Percentiles rank a stretch among this genome's conserved stretches.
These are phyloP conservation scores for Gonapodya prolifera DNA, from an alignment of 192 early-diverging fungal genomes.

Conservation along the genomic window DNA sequence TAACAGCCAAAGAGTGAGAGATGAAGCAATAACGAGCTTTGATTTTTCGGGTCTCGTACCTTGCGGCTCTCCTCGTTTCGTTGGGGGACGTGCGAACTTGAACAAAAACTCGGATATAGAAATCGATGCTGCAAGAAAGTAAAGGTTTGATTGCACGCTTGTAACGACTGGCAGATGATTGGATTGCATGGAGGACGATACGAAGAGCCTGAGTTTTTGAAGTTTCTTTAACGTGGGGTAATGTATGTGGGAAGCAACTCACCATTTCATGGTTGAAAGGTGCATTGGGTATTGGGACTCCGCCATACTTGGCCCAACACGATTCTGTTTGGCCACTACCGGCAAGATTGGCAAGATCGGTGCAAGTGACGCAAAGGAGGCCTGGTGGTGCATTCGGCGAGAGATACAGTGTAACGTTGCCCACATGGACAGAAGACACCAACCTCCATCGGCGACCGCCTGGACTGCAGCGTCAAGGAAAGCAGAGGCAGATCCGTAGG, in stretches of 20 bases:
- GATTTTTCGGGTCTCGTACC: constrained; percentile 25
- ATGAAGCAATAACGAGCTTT: background rate
- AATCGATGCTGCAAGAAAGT: constrained; percentile 90
- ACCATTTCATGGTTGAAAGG: constrained; percentile 92
- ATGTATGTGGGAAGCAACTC: background rate
- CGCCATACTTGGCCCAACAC: constrained; percentile 91
- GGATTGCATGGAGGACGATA: constrained; percentile 70
- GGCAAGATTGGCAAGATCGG: constrained; percentile 88
- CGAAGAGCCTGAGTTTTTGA: constrained; percentile 53
- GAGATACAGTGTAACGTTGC: background rate
- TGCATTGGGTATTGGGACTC: constrained; percentile 68
- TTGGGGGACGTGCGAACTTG: constrained; percentile 62
- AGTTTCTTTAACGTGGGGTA: constrained; percentile 4
- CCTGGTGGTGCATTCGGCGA: constrained; percentile 23
- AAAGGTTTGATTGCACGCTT: constrained; percentile 76
- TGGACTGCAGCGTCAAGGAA: constrained; percentile 94
- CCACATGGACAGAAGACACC: background rate
- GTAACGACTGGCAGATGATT: constrained; percentile 73
- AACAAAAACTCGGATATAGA: constrained; percentile 94
- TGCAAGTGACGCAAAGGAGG: constrained; percentile 93
- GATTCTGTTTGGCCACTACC: constrained; percentile 57
- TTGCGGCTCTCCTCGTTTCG: constrained; percentile 60
- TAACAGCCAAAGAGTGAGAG: constrained; percentile 1
- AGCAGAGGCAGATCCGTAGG: constrained; percentile 89
- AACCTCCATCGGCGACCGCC: constrained; percentile 68